Conservation (phyloP, 2,329 filamentous ascomycete species). For the Aspergillus quadrilineatus region DNA sequence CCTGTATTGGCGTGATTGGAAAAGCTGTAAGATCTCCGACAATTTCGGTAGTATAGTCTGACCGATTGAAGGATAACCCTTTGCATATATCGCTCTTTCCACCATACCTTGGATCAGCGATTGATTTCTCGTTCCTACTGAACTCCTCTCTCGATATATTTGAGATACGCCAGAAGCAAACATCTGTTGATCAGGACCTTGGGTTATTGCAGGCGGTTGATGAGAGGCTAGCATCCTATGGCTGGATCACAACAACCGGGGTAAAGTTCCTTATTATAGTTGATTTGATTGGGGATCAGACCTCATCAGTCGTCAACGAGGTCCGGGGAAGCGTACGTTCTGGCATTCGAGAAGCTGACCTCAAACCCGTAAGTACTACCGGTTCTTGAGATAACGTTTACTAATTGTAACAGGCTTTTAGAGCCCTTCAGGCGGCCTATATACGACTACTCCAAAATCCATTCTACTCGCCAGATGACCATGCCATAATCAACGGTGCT, state of each 20-base stretch:
- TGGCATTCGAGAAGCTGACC: conserved; percentile 78
- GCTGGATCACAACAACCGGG: conserved; percentile 94
- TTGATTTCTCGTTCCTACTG: conserved; percentile 89
- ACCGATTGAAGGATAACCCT: conserved; percentile 74
- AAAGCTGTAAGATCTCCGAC: conserved; percentile 67
- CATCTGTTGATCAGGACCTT: conserved; percentile 76
- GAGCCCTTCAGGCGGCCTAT: conserved; percentile 89
- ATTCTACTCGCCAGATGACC: conserved; percentile 88
- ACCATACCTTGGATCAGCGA: conserved; percentile 61
- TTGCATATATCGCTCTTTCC: conserved; percentile 91
- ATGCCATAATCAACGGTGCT: conserved; percentile 55
- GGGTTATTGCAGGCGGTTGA: conserved; percentile 91
- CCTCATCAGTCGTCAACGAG: conserved; percentile 34
- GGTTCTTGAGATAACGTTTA: not conserved
- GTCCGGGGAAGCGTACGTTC: conserved; percentile 48
- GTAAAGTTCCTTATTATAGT: conserved; percentile 87
- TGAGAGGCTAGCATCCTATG: conserved; percentile 89
- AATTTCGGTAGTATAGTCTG: not conserved
- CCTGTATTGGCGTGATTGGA: conserved; percentile 90
- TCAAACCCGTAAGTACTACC: conserved; percentile 66
- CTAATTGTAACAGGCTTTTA: conserved; percentile 64
- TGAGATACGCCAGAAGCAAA: conserved; percentile 74
- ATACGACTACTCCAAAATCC: conserved; percentile 87
- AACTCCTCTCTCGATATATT: conserved; percentile 93
- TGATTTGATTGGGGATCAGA: conserved; percentile 76